Evolutionary conservation across 2,329 filamentous ascomycete genomes (phyloP), one percentile per base, ranked within the genome.

Genomic region (Aspergillus pseudoterreus): DNA sequence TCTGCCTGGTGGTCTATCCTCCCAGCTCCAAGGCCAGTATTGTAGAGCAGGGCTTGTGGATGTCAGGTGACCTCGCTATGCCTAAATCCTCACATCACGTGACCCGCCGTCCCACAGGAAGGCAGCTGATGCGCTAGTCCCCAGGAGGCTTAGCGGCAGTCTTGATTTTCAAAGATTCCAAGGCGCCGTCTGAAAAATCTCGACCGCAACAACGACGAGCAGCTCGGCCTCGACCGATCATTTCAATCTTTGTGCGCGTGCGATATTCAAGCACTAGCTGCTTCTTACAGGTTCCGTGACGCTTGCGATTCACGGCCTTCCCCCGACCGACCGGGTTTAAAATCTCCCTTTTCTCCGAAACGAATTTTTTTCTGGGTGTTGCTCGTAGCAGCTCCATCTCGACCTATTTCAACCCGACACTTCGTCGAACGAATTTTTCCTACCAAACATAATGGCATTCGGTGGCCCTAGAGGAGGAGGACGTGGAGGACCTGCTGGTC

Each of bases 81-180:
- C 30, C 30, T 19, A 21, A 4, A 1, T 1, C 12, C 0, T 19
- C 44, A 6, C 1, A 1, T 38, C 62, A 68, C 64, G 65, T 64
- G 63, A 57, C 4, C 11, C 6, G 11, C 43, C 35, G 50, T 52
- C 58, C 54, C 57, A 57, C 61, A 61, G 57, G 52, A 53, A 49
- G 46, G 47, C 49, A 42, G 17, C 4, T 38, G 49, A 12, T 1
- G 38, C 47, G 43, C 69, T 71, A 71, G 47, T 35, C 53, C 56
- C 2, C 0, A 32, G 49, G 30, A 1, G 52, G 56, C n/a, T 54
- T 71, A 71, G 69, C 61, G 63, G 48, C 6, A 43, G 63, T 63
- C 62, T 30, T 67, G 62, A 68, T 70, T 71, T 71, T 71, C 67
- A 69, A 68, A 67, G 66, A 67, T 10, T 66, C 65, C 62, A 63